Evolutionary conservation across 2,329 filamentous ascomycete genomes (phyloP).

Genomic region (Fusarium zealandicum): DNA sequence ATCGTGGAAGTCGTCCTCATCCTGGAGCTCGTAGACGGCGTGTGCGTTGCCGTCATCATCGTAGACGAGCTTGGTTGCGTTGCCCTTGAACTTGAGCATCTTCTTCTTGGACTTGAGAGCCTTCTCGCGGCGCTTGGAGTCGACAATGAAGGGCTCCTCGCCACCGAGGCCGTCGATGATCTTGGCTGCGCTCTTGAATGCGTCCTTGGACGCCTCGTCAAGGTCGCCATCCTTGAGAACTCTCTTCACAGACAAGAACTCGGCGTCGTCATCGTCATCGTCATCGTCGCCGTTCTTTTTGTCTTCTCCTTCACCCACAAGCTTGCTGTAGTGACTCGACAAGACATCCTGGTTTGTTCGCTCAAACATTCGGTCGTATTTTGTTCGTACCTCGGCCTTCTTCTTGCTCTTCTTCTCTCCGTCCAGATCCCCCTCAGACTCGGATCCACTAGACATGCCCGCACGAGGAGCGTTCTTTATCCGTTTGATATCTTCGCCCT

Average conservation of each 20-base stretch:
- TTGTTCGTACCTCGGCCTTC: constrained; percentile 82
- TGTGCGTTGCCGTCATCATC: constrained; percentile 91
- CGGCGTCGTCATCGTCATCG: constrained; percentile 74
- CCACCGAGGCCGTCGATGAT: constrained; percentile 73
- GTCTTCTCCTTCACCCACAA: constrained; percentile 69
- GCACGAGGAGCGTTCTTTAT: constrained; percentile 85
- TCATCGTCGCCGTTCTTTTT: constrained; percentile 58
- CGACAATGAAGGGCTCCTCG: constrained; percentile 79
- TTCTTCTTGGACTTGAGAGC: constrained; percentile 95
- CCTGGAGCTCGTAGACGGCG: constrained; percentile 85
- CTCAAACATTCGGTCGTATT: constrained; percentile 98
- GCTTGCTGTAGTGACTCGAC: constrained; percentile 90
- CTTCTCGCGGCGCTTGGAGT: constrained; percentile 95
- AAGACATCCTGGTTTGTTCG: constrained; percentile 94
- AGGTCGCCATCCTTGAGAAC: constrained; percentile 77
- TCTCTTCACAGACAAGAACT: constrained; percentile 90
- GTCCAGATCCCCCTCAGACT: constrained; percentile 61
- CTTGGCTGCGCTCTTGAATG: constrained; percentile 56
- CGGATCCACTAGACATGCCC: constrained; percentile 68
- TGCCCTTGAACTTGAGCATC: constrained; percentile 87
- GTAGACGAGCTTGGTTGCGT: constrained; percentile 84
- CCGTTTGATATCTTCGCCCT: constrained; percentile 85
- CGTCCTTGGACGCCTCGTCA: constrained; percentile 57
- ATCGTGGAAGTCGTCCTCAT: constrained; percentile 80
- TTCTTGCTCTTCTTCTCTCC: constrained; percentile 64